Evolutionary conservation across 2,329 filamentous ascomycete species (phyloP), one percentile per base, ranked within the genome.

Genomic region (Alternaria alternata): DNA sequence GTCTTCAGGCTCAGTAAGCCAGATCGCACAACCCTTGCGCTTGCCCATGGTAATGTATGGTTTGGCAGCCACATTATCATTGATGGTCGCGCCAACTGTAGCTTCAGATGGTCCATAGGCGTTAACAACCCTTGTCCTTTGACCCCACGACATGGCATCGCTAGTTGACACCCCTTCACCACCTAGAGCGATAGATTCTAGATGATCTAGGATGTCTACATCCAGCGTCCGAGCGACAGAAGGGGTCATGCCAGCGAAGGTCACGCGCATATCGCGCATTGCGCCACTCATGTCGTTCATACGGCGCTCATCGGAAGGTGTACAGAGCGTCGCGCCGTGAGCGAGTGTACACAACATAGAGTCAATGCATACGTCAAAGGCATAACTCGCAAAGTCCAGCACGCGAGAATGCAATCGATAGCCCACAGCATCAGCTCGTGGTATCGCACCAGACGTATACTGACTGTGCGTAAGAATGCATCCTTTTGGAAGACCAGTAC

Each of bases 251-350:
- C 75, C 72, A 7, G 74, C 75, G 41, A 76, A 64, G 18, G 68
- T 78, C 41, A 78, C 71, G 7, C 67, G 61, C 68, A 78, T 72
- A 18, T 77, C 73, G 12, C 73, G 71, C 67, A 78, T 77, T 0
- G 71, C 75, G 11, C 80, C 81, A 14, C 80, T 76, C 22, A 84
- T 75, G 60, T 84, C 81, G 55, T 83, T 82, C 61, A 83, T 74
- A 3, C 82, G 79, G 18, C 82, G 80, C 16, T 83, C 78, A 41
- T 85, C 83, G 16, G 79, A 75, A 7, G 74, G 75, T 4, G 75
- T 77, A 57, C 77, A 79, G 1, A 78, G 67, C 7, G 75, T 78
- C 5, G 65, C 76, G 1, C 77, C 77, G 28, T 72, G 64, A 0
- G 74, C 67, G 12, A 77, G 69, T 3, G 75, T 76, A 44, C 69